These are phyloP conservation scores for Neonectria sp. DNA, from an alignment of 2,329 filamentous ascomycete species.

Conservation along the genomic window DNA sequence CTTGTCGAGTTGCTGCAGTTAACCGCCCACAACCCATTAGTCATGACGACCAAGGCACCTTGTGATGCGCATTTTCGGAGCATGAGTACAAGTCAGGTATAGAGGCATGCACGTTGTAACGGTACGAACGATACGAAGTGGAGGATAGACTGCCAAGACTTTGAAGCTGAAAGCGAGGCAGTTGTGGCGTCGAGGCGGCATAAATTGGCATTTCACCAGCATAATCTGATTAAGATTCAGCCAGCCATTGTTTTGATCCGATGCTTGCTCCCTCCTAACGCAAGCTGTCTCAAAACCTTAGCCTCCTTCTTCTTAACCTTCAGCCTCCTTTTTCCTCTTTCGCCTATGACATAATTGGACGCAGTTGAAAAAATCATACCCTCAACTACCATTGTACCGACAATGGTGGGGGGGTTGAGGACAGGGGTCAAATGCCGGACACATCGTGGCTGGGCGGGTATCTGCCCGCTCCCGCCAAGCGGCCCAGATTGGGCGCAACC, in stretches of 20 bases:
- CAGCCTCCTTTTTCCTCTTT: no score
- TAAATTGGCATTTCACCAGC: neutral
- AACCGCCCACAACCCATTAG: neutral
- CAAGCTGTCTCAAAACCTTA: conserved; percentile 1
- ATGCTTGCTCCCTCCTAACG: neutral
- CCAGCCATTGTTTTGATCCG: neutral
- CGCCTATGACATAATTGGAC: conserved; percentile 12
- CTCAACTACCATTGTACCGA: conserved; percentile 2
- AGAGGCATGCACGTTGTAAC: neutral
- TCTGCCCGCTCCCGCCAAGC: conserved; percentile 5
- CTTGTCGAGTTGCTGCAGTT: neutral
- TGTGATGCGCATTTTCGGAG: neutral
- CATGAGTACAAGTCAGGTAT: conserved; percentile 2
- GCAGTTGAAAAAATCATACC: conserved; percentile 1
- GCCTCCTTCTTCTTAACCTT: neutral
- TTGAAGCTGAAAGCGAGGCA: neutral
- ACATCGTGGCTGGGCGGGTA: conserved; percentile 9
- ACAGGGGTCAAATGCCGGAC: conserved; percentile 17
- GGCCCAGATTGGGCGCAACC: neutral
- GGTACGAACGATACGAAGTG: neutral
- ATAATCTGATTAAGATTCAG: neutral
- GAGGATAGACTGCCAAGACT: neutral
- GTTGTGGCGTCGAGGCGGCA: neutral
- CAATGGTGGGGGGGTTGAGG: neutral
- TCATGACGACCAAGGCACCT: neutral